Percentiles rank a stretch among this genome's conserved stretches.
Conservation (phyloP, 192 early-diverging fungal species). For the Podila verticillata region DNA sequence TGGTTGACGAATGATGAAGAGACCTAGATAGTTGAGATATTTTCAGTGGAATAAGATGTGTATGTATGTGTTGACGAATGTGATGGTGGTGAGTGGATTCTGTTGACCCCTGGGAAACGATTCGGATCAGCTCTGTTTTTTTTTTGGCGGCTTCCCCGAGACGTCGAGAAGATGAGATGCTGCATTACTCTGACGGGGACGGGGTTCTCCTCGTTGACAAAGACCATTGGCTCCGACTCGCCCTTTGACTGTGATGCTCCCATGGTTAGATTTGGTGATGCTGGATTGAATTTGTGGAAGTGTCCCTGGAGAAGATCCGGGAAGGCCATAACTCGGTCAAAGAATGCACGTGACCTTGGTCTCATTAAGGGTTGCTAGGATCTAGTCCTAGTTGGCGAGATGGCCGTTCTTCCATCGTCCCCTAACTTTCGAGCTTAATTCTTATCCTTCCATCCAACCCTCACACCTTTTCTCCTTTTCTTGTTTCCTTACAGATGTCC, state of each 20-base stretch:
- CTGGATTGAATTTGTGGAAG: too few species aligned
- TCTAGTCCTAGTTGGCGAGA: too few species aligned
- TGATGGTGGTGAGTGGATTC: too few species aligned
- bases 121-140: background rate
- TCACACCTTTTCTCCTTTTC: background rate
- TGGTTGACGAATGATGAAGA: slow-evolving; percentile 43
- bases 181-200: slow-evolving; percentile 48
- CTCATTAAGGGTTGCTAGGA: too few species aligned
- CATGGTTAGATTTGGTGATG: slow-evolving; percentile 15
- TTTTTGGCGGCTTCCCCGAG: too few species aligned
- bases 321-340: background rate
- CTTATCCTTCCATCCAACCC: too few species aligned
- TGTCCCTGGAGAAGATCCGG: too few species aligned
- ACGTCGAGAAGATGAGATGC: background rate
- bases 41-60: background rate
- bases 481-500: too few species aligned
- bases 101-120: too few species aligned
- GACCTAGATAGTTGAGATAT: slow-evolving; percentile 9
- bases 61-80: background rate
- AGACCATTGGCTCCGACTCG: slow-evolving; percentile 41
- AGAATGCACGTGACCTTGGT: too few species aligned
- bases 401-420: too few species aligned
- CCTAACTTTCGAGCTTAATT: too few species aligned
- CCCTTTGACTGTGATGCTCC: slow-evolving; percentile 49
- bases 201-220: slow-evolving; percentile 47